These are phyloP conservation scores for Lasiodiplodia hormozganensis DNA, from an alignment of 2,329 filamentous ascomycete genomes.

Conservation along the genomic window DNA sequence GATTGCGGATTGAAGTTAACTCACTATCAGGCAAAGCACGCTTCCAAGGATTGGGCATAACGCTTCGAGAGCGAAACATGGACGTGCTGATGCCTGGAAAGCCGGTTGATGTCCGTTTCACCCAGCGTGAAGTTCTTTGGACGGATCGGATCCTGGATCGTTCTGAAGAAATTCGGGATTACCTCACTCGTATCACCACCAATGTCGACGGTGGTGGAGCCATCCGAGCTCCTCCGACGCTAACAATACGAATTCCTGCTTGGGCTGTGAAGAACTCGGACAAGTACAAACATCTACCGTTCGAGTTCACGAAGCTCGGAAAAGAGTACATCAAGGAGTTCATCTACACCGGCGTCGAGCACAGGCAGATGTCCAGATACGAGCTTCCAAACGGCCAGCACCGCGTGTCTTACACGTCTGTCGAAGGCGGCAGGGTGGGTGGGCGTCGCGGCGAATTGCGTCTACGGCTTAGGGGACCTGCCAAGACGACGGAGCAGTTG, in stretches of 20 bases:
- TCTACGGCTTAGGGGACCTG: constrained; percentile 32
- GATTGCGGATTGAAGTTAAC: constrained; percentile 35
- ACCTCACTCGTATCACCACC: constrained; percentile 33
- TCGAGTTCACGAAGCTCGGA: constrained; percentile 6
- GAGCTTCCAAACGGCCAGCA: constrained; percentile 29
- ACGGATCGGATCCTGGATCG: constrained; percentile 21
- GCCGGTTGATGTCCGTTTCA: constrained; percentile 41
- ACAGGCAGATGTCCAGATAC: constrained; percentile 37
- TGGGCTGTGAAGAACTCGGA: constrained; percentile 36
- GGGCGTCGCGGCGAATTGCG: constrained; percentile 36
- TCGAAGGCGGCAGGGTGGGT: constrained; percentile 41
- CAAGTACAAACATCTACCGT: not conserved
- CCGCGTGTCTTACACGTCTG: constrained; percentile 33
- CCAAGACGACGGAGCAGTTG: not conserved
- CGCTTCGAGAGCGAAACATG: constrained; percentile 36
- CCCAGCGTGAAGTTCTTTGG: constrained; percentile 32
- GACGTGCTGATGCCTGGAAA: constrained; percentile 42
- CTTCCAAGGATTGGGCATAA: constrained; percentile 36
- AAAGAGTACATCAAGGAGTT: constrained; percentile 35
- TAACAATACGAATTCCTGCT: constrained; percentile 40
- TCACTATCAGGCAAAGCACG: constrained; percentile 28
- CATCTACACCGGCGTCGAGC: constrained; percentile 40
- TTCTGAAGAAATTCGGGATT: constrained; percentile 34
- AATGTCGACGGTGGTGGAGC: constrained; percentile 31
- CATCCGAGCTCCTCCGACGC: constrained; percentile 38